Evolutionary conservation across 2,329 filamentous ascomycete species (phyloP).

Genomic region (Colletotrichum sp.): DNA sequence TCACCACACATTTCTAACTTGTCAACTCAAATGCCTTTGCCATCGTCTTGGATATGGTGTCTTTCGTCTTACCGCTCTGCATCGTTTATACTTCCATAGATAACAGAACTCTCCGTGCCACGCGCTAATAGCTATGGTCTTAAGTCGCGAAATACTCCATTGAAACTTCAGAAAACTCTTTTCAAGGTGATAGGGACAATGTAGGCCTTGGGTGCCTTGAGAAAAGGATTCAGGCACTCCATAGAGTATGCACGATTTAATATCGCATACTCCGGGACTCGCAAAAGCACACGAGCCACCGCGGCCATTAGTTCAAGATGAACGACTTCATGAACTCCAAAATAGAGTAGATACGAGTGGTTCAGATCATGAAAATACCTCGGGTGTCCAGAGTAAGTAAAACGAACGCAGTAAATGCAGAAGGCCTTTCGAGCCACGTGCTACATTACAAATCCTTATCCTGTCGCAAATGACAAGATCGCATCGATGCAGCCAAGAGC

Average conservation of each 20-base stretch:
- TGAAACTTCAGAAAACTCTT: not conserved
- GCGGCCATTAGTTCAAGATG: no score
- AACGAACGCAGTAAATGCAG: no score
- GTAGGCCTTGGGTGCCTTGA: not conserved
- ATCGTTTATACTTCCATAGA: not conserved
- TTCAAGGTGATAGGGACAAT: rapidly evolving
- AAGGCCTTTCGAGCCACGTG: no score
- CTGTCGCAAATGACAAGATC: not conserved
- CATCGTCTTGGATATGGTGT: not conserved
- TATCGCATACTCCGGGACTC: no score
- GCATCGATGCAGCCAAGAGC: not conserved
- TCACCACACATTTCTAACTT: no score
- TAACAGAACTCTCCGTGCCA: not conserved
- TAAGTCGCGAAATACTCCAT: not conserved
- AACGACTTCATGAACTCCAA: no score
- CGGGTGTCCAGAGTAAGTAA: no score
- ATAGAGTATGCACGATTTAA: no score
- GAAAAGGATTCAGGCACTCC: no score
- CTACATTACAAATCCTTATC: not conserved
- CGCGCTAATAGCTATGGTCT: not conserved
- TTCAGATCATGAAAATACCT: no score
- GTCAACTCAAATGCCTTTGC: rapidly evolving
- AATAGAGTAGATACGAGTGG: no score
- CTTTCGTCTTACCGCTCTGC: not conserved
- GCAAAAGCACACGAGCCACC: no score